Evolutionary conservation across 352 stramenopile species (phyloP).

Genomic region (Pythium rishiriense): DNA sequence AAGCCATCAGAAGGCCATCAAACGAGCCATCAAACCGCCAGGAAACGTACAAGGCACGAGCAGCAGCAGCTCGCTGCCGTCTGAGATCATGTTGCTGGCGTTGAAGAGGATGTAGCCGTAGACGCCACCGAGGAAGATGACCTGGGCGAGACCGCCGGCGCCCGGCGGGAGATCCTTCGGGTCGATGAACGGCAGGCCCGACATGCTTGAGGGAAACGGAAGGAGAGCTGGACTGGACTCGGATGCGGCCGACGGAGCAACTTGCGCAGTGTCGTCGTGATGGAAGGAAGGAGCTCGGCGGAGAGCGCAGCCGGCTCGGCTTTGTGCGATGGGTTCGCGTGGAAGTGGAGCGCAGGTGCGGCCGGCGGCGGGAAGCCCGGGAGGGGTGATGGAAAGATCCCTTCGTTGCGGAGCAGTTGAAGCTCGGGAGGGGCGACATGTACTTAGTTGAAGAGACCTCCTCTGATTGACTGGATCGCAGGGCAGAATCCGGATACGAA

Average conservation of each 20-base stretch:
- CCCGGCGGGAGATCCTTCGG: conserved; percentile 77
- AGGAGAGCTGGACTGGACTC: not conserved
- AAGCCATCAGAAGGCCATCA: too few relatives aligned
- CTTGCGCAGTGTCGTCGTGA: conserved; percentile 18
- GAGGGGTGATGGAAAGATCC: conserved; percentile 19
- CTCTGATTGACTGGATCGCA: conserved; percentile 21
- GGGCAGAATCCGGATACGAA: conserved; percentile 13
- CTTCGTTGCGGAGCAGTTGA: not conserved
- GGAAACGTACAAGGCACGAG: conserved; percentile 84
- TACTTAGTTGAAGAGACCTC: conserved; percentile 18
- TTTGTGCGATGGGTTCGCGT: conserved; percentile 29
- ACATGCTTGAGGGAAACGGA: conserved; percentile 13
- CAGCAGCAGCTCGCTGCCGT: conserved; percentile 97
- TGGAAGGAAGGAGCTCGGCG: not conserved
- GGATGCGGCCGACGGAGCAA: conserved; percentile 5
- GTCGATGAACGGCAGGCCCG: conserved; percentile 79
- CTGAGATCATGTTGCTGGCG: conserved; percentile 96
- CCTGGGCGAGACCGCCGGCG: conserved; percentile 81
- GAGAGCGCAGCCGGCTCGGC: conserved; percentile 15
- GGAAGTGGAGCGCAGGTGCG: conserved; percentile 17
- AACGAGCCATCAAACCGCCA: not conserved
- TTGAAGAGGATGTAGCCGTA: conserved; percentile 98
- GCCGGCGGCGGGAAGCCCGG: not conserved
- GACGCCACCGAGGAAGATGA: conserved; percentile 94
- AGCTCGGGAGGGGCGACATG: conserved; percentile 9